These are phyloP conservation scores for Cladosporium sp. DNA, from an alignment of 2,329 filamentous ascomycete species.

Conservation along the genomic window DNA sequence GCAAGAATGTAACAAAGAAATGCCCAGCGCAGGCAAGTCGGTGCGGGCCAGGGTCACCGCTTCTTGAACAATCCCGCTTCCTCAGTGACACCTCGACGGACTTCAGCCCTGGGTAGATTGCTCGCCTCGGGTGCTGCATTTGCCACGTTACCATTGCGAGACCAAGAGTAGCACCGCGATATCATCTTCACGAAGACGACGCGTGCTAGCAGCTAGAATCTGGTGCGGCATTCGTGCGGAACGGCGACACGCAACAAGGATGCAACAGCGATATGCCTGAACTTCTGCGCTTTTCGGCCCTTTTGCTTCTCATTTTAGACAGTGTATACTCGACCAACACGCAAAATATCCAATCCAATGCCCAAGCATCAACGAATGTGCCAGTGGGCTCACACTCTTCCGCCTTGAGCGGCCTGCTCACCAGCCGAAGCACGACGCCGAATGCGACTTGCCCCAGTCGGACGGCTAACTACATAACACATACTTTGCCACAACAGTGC, in stretches of 20 bases:
- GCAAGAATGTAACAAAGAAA: background rate
- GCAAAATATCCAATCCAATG: constrained; percentile 5
- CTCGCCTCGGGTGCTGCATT: background rate
- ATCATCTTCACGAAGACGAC: background rate
- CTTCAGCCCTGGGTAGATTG: background rate
- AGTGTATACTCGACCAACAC: constrained; percentile 14
- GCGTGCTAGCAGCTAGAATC: background rate
- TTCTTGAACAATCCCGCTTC: constrained; percentile 5
- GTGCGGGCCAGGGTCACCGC: background rate
- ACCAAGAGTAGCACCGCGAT: background rate
- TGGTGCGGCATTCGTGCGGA: background rate
- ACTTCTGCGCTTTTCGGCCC: constrained; percentile 20
- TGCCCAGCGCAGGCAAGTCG: background rate
- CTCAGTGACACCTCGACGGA: background rate
- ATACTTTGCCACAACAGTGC: constrained; percentile 72
- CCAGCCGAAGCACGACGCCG: background rate
- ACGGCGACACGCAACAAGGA: constrained; percentile 3
- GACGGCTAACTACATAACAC: constrained; percentile 78
- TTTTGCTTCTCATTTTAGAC: constrained; percentile 19
- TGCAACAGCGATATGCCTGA: constrained; percentile 25
- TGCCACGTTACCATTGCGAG: constrained; percentile 3
- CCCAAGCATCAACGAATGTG: background rate
- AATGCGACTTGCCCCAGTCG: constrained; percentile 45
- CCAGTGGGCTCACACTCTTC: constrained; percentile 12
- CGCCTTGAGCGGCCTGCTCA: background rate